phyloP scores from a whole-genome alignment of 2,329 filamentous ascomycete genomes.

The Mollisiaceae sp. region DNA sequence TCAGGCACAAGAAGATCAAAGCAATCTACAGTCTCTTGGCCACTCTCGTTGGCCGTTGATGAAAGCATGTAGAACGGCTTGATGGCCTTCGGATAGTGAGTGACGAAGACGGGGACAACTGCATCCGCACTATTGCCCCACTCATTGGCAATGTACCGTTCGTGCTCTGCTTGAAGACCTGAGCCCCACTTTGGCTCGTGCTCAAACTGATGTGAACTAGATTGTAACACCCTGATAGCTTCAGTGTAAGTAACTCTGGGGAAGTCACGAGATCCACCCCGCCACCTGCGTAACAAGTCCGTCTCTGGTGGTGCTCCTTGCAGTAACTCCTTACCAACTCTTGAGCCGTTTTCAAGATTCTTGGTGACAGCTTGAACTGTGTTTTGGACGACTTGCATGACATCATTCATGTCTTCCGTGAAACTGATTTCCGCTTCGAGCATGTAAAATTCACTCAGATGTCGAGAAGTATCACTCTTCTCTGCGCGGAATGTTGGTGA shows the following conservation, averaged over 20 bases:
- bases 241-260: conserved; percentile 82
- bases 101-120: conserved; percentile 79
- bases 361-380: conserved; percentile 67
- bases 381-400: conserved; percentile 82
- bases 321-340: conserved; percentile 58
- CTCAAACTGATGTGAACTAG: conserved; percentile 65
- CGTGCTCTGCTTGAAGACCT: conserved; percentile 89
- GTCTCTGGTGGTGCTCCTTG: conserved; percentile 32
- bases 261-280: conserved; percentile 70
- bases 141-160: conserved; percentile 79
- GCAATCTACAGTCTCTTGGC: conserved; percentile 63
- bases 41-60: conserved; percentile 42
- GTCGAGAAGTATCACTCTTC: conserved; percentile 88
- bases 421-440: conserved; percentile 91
- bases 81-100: conserved; percentile 83
- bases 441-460: conserved; percentile 99
- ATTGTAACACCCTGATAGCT: conserved; percentile 72
- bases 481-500: conserved; percentile 95
- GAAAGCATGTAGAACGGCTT: conserved; percentile 93
- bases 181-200: conserved; percentile 72
- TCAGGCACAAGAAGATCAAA: conserved; percentile 76
- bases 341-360: conserved; percentile 43
- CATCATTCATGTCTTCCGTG: conserved; percentile 66
- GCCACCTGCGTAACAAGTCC: conserved; percentile 73
- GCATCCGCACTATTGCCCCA: conserved; percentile 48